These are phyloP conservation scores for Hansfordia pulvinata DNA, from an alignment of 2,329 filamentous ascomycete species.

Conservation along the genomic window DNA sequence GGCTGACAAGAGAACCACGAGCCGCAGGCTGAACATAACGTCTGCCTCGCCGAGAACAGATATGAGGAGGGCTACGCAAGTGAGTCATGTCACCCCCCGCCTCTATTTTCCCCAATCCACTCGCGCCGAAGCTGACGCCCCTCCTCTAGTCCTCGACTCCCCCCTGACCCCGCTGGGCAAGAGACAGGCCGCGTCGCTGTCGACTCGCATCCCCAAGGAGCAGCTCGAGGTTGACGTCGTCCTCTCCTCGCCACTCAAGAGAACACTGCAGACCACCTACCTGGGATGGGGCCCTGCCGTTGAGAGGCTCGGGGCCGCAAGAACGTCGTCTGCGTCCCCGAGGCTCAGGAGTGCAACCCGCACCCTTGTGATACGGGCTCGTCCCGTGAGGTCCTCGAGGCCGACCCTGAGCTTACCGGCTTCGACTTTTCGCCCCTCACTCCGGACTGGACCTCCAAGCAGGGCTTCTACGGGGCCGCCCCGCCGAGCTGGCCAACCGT, in stretches of 20 bases:
- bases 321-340: slow-evolving; percentile 12
- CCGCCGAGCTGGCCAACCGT: slow-evolving; percentile 8
- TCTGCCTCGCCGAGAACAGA: too few relatives aligned
- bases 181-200: slow-evolving; percentile 11
- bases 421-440: slow-evolving; percentile 11
- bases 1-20: too few relatives aligned
- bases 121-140: too few relatives aligned
- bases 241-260: slow-evolving; percentile 16
- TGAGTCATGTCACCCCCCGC: too few relatives aligned
- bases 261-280: slow-evolving; percentile 18
- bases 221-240: slow-evolving; percentile 12
- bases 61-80: too few relatives aligned
- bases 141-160: slow-evolving; percentile 13
- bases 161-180: slow-evolving; percentile 12
- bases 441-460: slow-evolving; percentile 14
- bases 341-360: slow-evolving; percentile 16
- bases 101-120: too few relatives aligned
- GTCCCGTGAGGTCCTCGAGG: slow-evolving; percentile 9
- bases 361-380: slow-evolving; percentile 18
- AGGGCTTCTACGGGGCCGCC: slow-evolving; percentile 11
- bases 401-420: slow-evolving; percentile 12
- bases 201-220: slow-evolving; percentile 7
- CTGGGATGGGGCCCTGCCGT: slow-evolving; percentile 12
- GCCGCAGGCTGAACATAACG: too few relatives aligned
- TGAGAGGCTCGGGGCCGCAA: slow-evolving; percentile 8